Base-by-base conservation (phyloP, 2,329 filamentous ascomycete species). In the Venturia nashicola region DNA sequence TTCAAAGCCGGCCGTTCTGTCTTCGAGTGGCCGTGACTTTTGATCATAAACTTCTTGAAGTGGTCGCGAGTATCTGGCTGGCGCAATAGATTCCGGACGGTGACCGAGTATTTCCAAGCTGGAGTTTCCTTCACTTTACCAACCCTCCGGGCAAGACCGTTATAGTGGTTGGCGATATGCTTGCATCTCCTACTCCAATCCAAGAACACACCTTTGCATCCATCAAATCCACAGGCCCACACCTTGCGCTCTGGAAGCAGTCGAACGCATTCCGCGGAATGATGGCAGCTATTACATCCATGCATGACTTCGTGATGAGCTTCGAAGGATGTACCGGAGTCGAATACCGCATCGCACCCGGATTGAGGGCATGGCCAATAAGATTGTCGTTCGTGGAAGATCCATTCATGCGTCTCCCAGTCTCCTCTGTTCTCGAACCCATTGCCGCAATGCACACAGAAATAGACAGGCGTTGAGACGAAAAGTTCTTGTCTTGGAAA, bases 211-310 rank as follows among this genome's bases (percentile, higher is more conserved):
- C 23, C 59, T 44, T 65, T 65, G 46, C 63, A 65, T 32, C 27
- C 36, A 16, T 65, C 55, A 32, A 65, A 65, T 5, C 63, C 63
- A 65, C 63, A 65, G 5, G 63, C 63, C 63, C 63, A 65, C 14
- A 42, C 59, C 23, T 57, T 65, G 12, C 51, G 34, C 36, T n/a
- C 43, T 6, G 63, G 63, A 32, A 65, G 46, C 7, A 55, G 59
- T 16, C 55, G 57, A 42, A 57, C 46, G 42, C 43, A 44, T 57
- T 62, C 44, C 0, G 63, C 36, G 20, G 59, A 42, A 57, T 62
- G 59, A 16, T 54, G 23, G 46, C 63, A 65, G 18, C 44, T n/a
- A 16, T 9, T 23, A 48, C 63, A 65, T 5, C n/a, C 40, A 43
- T 65, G 63, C 36, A 42, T 36, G 18, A 11, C 59, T 59, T 65